Percentiles rank a stretch among this genome's conserved stretches.
phyloP scores from a whole-genome alignment of 768 basidiomycete species.

The Sporobolomyces phaffii region DNA sequence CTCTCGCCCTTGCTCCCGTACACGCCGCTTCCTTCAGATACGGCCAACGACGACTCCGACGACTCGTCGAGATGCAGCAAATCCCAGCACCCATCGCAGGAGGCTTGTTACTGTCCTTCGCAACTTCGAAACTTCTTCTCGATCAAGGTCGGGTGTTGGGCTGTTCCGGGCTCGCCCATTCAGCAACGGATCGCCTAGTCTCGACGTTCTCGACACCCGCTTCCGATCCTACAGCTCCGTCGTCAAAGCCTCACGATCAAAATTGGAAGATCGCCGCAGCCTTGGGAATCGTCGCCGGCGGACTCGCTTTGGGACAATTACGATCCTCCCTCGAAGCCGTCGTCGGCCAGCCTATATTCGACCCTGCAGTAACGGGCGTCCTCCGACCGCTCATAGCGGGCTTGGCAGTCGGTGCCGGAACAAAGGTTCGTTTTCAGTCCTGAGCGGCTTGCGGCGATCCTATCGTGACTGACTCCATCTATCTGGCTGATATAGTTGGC shows the following conservation, averaged over 20 bases:
- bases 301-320: neutral
- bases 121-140: conserved; percentile 44
- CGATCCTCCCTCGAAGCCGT: neutral
- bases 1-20: too few relatives aligned
- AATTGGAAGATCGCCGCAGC: conserved; percentile 9
- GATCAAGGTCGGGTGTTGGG: conserved; percentile 45
- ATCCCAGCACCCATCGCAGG: conserved; percentile 38
- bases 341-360: conserved; percentile 20
- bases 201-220: neutral
- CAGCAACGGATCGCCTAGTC: conserved; percentile 16
- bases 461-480: too few relatives aligned
- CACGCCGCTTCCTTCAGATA: too few relatives aligned
- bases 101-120: conserved; percentile 44
- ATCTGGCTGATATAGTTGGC: conserved; percentile 42
- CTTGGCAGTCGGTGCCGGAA: conserved; percentile 45
- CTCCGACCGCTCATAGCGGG: conserved; percentile 40
- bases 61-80: neutral
- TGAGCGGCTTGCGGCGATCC: too few relatives aligned
- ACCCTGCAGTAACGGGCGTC: conserved; percentile 34
- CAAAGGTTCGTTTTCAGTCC: conserved; percentile 43
- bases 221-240: neutral
- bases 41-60: too few relatives aligned
- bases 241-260: neutral
- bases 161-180: conserved; percentile 45
- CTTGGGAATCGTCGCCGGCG: conserved; percentile 10